These are phyloP conservation scores for Globisporangium cederbergense DNA, from an alignment of 352 stramenopile genomes.

Conservation along the genomic window DNA sequence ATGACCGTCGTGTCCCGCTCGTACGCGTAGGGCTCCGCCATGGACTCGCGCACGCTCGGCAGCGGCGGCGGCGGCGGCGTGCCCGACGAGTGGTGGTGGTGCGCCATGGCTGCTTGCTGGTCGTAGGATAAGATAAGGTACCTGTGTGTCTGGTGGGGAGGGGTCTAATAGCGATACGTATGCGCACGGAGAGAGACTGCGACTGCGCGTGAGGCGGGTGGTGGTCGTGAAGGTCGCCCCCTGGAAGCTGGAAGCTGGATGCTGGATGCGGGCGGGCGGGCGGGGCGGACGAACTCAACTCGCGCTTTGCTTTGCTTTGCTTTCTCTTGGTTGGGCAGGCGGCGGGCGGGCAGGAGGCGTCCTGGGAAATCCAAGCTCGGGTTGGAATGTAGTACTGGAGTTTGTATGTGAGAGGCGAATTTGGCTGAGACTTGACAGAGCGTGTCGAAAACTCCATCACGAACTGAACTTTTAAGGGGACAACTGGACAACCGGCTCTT, in stretches of 20 bases:
- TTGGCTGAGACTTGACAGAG: background rate
- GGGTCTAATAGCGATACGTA: background rate
- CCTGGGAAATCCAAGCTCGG: background rate
- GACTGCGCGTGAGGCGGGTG: background rate
- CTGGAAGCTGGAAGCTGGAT: too few relatives aligned
- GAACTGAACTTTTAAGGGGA: slow-evolving; percentile 5
- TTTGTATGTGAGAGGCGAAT: background rate
- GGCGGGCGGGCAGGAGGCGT: too few relatives aligned
- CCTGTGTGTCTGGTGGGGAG: background rate
- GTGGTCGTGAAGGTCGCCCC: background rate
- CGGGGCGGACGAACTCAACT: too few relatives aligned
- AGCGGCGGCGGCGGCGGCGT: slow-evolving; percentile 4
- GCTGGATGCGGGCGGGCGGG: background rate
- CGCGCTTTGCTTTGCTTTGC: background rate
- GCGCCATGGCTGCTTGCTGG: background rate
- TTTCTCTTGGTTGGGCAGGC: background rate
- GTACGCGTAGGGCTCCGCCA: slow-evolving; percentile 10
- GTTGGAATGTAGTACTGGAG: background rate
- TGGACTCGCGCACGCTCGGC: slow-evolving; percentile 16
- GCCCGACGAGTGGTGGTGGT: slow-evolving; percentile 1
- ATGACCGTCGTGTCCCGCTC: slow-evolving; percentile 19
- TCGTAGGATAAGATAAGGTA: background rate
- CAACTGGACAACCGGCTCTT: slow-evolving; percentile 7
- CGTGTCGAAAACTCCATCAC: background rate
- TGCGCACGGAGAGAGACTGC: background rate